phyloP scores from a whole-genome alignment of 1,284 basidiomycete genomes.

The Fomitopsis schrenkii region DNA sequence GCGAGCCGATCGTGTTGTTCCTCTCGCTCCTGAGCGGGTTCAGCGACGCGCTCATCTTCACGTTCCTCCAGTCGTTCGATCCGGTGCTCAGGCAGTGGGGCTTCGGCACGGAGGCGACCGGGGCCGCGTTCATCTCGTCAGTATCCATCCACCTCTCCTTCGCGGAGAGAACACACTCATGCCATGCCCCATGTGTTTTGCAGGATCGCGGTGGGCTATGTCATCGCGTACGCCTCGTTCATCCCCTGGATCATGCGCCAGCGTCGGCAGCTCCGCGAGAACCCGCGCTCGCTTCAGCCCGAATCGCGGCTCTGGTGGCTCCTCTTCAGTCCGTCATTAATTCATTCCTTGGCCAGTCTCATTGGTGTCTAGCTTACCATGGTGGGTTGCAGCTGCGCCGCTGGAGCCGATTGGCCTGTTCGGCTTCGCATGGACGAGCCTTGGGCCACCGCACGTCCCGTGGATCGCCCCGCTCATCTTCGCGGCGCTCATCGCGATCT shows the following conservation, averaged over 20 bases:
- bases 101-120: not conserved
- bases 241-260: not conserved
- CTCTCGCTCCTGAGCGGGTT: not conserved
- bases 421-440: not conserved
- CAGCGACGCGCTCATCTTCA: slow-evolving; percentile 1
- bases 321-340: not conserved
- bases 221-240: not conserved
- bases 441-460: not conserved
- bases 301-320: not conserved
- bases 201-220: not conserved
- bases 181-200: not conserved
- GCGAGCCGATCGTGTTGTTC: not conserved
- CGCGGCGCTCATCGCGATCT: not conserved
- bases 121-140: not conserved
- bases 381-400: not conserved
- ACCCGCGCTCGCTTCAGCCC: not conserved
- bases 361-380: not conserved
- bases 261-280: not conserved
- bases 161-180: not conserved
- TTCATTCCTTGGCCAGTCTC: no score
- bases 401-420: not conserved
- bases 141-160: not conserved
- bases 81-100: not conserved
- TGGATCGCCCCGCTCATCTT: not conserved
- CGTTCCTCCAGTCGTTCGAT: not conserved